Evolutionary conservation across 140 eudicot species (phyloP).

Genomic region (Anethum foeniculum): DNA sequence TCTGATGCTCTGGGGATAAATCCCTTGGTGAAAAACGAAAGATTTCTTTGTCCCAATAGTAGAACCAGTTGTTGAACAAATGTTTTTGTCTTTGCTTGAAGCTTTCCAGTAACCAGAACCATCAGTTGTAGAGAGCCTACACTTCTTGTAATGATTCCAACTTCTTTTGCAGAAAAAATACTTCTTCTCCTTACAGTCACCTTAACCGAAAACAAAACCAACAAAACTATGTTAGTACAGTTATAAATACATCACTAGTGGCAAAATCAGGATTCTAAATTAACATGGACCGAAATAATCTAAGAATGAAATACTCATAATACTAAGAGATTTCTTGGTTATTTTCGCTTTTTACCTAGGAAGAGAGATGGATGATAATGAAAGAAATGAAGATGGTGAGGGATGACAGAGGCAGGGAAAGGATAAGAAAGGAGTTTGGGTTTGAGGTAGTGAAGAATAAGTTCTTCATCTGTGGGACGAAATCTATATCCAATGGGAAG

Average conservation of each 20-base stretch:
- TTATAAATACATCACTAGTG: background rate
- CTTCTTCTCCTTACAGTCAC: slow-evolving; percentile 31
- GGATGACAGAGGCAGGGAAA: slow-evolving; percentile 29
- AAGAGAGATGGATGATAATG: slow-evolving; percentile 26
- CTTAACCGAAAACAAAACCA: background rate
- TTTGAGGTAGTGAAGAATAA: slow-evolving; percentile 28
- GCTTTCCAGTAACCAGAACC: slow-evolving; percentile 33
- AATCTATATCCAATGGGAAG: slow-evolving; percentile 37
- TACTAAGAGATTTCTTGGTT: too few relatives aligned
- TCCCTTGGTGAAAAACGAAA: slow-evolving; percentile 14
- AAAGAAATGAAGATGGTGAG: slow-evolving; percentile 18
- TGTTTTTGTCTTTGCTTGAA: slow-evolving; percentile 18
- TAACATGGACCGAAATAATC: too few relatives aligned
- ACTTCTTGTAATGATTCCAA: background rate
- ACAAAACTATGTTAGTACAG: background rate
- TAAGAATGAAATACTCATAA: too few relatives aligned
- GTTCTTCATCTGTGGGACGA: slow-evolving; percentile 36
- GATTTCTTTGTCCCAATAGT: slow-evolving; percentile 24
- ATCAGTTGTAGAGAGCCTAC: background rate
- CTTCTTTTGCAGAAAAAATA: slow-evolving; percentile 29
- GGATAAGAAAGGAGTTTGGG: slow-evolving; percentile 24
- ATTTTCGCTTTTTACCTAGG: background rate
- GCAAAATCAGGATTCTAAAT: too few relatives aligned
- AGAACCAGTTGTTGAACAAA: background rate
- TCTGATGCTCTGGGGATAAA: slow-evolving; percentile 5